Percentiles rank a stretch among this genome's conserved stretches.
Evolutionary conservation across 192 early-diverging fungal genomes (phyloP).

Genomic region (Linnemannia hyalina): DNA sequence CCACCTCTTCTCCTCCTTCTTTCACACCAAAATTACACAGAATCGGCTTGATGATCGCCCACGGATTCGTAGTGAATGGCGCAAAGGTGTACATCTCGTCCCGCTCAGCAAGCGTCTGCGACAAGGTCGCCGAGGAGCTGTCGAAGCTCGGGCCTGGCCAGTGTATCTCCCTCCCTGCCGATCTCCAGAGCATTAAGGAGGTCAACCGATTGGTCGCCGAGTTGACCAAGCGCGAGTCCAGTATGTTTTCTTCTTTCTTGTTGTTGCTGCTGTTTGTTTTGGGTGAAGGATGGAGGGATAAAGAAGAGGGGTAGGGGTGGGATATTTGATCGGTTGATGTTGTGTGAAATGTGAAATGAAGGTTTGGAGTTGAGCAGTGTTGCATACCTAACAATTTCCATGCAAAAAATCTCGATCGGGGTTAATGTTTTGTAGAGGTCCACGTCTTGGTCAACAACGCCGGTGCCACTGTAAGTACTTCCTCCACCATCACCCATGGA

Average conservation of each 20-base stretch:
- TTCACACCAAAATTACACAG: conserved; percentile 2
- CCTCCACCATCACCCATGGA: neutral
- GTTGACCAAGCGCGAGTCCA: conserved; percentile 71
- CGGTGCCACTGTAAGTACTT: conserved; percentile 62
- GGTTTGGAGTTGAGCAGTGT: neutral
- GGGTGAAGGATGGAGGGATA: neutral
- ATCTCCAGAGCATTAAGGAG: conserved; percentile 76
- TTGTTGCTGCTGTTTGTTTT: neutral
- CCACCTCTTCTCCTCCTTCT: neutral
- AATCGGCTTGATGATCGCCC: conserved; percentile 69
- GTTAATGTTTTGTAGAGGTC: conserved; percentile 65
- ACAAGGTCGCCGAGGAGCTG: conserved; percentile 76
- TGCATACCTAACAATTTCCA: neutral
- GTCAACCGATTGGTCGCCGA: conserved; percentile 68
- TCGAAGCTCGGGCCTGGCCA: conserved; percentile 76
- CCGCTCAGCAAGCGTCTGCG: conserved; percentile 73
- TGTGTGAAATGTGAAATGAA: neutral
- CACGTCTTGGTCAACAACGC: conserved; percentile 93
- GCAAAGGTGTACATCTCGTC: conserved; percentile 93
- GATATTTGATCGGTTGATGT: neutral
- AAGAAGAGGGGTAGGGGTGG: no score
- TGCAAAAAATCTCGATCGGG: neutral
- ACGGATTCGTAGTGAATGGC: conserved; percentile 87
- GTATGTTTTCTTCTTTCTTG: conserved; percentile 43
- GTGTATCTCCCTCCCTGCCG: conserved; percentile 80